phyloP scores from a whole-genome alignment of 148 eudicot genomes.

The Simmondsia chinensis region DNA sequence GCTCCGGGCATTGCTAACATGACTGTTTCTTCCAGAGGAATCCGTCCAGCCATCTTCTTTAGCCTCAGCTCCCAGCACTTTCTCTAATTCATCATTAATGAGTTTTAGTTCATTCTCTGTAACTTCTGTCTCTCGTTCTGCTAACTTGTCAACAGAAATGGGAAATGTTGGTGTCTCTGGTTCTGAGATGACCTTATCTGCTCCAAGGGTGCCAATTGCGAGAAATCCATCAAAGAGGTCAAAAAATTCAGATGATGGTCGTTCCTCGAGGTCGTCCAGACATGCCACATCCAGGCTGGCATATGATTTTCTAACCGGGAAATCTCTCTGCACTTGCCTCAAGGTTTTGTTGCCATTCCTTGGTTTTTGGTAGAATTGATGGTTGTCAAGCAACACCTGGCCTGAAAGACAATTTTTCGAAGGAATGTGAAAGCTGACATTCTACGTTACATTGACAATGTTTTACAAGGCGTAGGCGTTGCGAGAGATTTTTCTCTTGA shows the following conservation, averaged over 20 bases:
- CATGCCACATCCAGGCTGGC: constrained; percentile 36
- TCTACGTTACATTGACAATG: no score
- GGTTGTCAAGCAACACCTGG: constrained; percentile 44
- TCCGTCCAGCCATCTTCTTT: constrained; percentile 44
- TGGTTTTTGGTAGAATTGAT: constrained; percentile 37
- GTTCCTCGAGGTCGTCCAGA: constrained; percentile 37
- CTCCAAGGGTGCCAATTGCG: constrained; percentile 85
- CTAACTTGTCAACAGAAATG: constrained; percentile 48
- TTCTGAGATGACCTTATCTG: constrained; percentile 29
- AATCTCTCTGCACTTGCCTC: constrained; percentile 39
- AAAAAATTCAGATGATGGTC: constrained; percentile 33
- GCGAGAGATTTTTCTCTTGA: no score
- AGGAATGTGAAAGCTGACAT: background rate
- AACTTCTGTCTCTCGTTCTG: constrained; percentile 54
- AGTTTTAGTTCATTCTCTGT: constrained; percentile 63
- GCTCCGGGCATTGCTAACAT: constrained; percentile 57
- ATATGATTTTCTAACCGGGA: constrained; percentile 39
- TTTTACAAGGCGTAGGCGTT: no score
- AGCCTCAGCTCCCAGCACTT: constrained; percentile 57
- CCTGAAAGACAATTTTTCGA: constrained; percentile 28
- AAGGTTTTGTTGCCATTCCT: constrained; percentile 29
- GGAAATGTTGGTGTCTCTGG: constrained; percentile 77
- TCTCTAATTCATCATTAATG: constrained; percentile 76
- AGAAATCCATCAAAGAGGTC: constrained; percentile 83
- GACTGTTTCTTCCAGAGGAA: constrained; percentile 71